Base-by-base conservation (phyloP, 345 rosid species). In the Populus euphratica region DNA sequence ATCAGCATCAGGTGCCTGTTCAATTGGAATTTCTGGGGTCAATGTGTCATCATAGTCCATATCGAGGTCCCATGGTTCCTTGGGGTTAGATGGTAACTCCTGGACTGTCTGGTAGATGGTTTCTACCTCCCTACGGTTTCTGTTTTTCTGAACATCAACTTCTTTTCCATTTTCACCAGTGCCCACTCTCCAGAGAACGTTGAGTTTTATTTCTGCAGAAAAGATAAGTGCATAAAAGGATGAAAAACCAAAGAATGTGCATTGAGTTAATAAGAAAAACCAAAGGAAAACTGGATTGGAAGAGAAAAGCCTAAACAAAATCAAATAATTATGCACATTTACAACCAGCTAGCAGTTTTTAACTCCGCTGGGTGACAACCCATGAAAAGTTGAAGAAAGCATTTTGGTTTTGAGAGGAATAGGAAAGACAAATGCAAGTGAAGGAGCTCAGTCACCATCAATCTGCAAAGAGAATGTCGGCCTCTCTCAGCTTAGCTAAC, bases 51-150 rank as follows among this genome's bases (percentile, higher is more conserved):
- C 98, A 81, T 83, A 88, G 81, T 96, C 97, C 93, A 96, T 92
- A 81, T 96, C 98, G 25, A 84, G 72, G 84, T 94, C 99, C 98
- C 99, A 96, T 6, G 99, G 99, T 76, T 90, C 98, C 87, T 89
- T 96, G 43, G 99, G 97, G 69, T 94, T 91, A 43, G 77, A 83
- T 17, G 98, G 97, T 81, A 96, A 90, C 80, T 86, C 90, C 77
- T 83, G 88, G 43, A 77, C 74, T 25, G 85, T 71, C 49, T 70
- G 83, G 76, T 91, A 94, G 68, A 89, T 38, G 3, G 89, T 91
- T 90, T 94, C 98, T 77, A 81, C 89, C 85, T 94, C 99, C 5
- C 99, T 90, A 16, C 88, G 90, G 81, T 85, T 92, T 85, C 97
- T 81, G 85, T 89, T 94, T 86, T 73, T 90, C 91, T 94, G 95